Evolutionary conservation across 306 rosid genomes (phyloP).

Genomic region (Albizia julibrissin): DNA sequence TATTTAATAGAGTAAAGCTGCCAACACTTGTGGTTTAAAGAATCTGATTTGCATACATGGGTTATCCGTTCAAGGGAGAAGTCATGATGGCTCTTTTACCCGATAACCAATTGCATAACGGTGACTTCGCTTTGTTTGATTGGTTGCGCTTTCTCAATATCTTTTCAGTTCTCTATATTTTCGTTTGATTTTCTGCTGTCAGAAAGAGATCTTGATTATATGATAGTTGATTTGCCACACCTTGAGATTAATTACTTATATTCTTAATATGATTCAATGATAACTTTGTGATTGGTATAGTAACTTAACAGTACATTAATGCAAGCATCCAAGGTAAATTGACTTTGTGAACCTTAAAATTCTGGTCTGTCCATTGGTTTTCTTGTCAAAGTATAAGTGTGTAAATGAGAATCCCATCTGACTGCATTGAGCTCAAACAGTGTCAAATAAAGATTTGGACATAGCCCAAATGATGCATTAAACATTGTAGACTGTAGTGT

Average conservation of each 20-base stretch:
- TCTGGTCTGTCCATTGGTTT: not conserved
- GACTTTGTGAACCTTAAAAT: not conserved
- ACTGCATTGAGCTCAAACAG: not conserved
- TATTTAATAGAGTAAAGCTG: not conserved
- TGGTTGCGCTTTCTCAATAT: not conserved
- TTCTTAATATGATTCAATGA: not conserved
- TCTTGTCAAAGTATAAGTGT: not conserved
- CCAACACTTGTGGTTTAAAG: not conserved
- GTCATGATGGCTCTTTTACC: not conserved
- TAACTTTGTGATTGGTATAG: not conserved
- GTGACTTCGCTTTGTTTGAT: constrained; percentile 1
- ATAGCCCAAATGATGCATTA: not conserved
- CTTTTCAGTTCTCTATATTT: not conserved
- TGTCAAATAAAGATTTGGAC: constrained; percentile 6
- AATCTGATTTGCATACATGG: not conserved
- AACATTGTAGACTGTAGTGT: not conserved
- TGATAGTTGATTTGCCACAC: not conserved
- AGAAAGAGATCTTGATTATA: not conserved
- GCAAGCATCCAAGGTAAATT: not conserved
- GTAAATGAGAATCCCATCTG: not conserved
- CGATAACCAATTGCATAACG: not conserved
- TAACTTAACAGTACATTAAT: not conserved
- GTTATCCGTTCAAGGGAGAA: not conserved
- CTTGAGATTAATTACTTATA: not conserved
- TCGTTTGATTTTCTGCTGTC: not conserved